Percentiles rank a stretch among this genome's conserved stretches.
These are phyloP conservation scores for Hemisphaericaspora nanyangensis DNA, from an alignment of 805 yeast genomes.

Conservation along the genomic window DNA sequence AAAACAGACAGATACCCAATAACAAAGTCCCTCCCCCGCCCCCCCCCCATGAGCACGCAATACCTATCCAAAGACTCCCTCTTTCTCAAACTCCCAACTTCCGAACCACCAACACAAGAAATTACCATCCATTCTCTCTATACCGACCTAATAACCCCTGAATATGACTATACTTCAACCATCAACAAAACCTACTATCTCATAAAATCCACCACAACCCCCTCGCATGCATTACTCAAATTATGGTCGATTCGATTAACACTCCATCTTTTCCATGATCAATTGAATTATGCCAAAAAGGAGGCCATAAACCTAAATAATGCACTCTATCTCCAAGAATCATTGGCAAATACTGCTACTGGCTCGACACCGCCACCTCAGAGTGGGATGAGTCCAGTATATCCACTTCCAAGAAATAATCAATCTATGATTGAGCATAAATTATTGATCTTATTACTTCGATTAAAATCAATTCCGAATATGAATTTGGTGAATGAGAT, in stretches of 20 bases:
- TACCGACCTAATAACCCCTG: not conserved
- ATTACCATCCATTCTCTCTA: not conserved
- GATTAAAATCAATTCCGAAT: slow-evolving; percentile 43
- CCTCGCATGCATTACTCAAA: slow-evolving; percentile 6
- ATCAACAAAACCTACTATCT: slow-evolving; percentile 15
- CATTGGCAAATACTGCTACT: not conserved
- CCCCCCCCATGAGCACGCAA: not conserved
- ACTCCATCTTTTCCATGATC: slow-evolving; percentile 26
- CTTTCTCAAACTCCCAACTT: slow-evolving; percentile 14
- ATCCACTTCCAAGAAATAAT: slow-evolving; percentile 37
- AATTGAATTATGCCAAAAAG: slow-evolving; percentile 26
- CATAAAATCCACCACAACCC: slow-evolving; percentile 6
- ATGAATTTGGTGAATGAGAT: slow-evolving; percentile 39
- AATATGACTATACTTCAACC: slow-evolving; percentile 5
- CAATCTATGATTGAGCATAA: slow-evolving; percentile 22
- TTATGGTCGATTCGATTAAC: slow-evolving; percentile 37
- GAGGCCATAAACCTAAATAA: slow-evolving; percentile 38
- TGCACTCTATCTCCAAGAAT: slow-evolving; percentile 28
- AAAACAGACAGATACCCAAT: too few relatives aligned
- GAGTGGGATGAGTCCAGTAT: slow-evolving; percentile 11
- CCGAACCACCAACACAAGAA: not conserved
- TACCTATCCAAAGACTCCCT: slow-evolving; percentile 12
- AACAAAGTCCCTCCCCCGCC: too few relatives aligned
- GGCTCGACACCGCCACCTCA: slow-evolving; percentile 3
- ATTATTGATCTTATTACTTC: slow-evolving; percentile 30